Percentiles rank a stretch among this genome's conserved stretches.
phyloP scores from a whole-genome alignment of 345 rosid species.

The Melaleuca quinquenervia region DNA sequence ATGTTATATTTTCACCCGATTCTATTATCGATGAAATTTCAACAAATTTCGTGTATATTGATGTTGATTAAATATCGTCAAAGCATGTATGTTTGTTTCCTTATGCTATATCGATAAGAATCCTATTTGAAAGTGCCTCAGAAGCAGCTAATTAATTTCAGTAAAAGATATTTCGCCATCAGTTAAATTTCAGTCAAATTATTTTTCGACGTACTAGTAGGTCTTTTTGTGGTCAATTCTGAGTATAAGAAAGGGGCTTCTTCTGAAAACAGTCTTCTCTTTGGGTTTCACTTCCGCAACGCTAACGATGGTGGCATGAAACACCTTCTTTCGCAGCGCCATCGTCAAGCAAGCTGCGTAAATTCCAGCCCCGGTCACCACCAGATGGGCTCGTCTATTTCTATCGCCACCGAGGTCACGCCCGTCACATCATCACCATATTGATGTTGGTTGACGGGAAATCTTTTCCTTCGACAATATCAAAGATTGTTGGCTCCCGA shows the following conservation, averaged over 20 bases:
- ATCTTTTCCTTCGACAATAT: no score
- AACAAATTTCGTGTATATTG: no score
- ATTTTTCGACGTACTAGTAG: no score
- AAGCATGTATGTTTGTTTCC: background rate
- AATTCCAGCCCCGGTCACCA: background rate
- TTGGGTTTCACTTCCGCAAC: background rate
- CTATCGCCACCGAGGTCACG: conserved; percentile 1
- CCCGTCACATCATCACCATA: background rate
- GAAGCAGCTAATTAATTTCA: no score
- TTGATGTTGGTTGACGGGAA: no score
- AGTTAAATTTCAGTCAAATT: background rate
- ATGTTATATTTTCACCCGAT: background rate
- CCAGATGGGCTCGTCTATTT: background rate
- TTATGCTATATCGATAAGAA: no score
- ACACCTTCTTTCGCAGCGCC: background rate
- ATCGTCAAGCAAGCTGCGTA: background rate
- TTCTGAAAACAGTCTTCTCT: background rate
- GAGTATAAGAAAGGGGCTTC: background rate
- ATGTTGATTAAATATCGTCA: no score
- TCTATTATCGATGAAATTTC: no score
- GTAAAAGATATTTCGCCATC: background rate
- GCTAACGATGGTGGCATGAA: background rate
- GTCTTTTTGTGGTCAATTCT: background rate
- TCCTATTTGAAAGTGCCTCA: background rate
- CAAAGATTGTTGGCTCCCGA: no score